Percentiles rank a stretch among this genome's conserved stretches.
phyloP scores from a whole-genome alignment of 495 filamentous ascomycete genomes.

The Penicillium lividum region DNA sequence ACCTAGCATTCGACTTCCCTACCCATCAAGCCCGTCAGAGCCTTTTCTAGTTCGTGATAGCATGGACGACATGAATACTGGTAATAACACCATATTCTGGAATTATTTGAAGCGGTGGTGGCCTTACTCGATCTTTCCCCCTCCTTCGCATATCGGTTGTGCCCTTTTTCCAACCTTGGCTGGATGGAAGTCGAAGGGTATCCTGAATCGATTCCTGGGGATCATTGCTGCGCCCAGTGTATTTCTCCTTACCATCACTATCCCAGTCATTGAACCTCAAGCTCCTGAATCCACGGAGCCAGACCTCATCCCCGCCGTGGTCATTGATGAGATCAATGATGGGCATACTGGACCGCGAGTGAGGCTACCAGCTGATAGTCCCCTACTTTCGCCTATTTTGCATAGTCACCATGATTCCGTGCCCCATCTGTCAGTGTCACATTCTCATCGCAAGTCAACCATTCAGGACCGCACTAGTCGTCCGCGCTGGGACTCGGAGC shows the following conservation, averaged over 20 bases:
- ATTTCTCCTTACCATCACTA: constrained; percentile 83
- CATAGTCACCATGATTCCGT: constrained; percentile 10
- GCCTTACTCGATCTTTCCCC: constrained; percentile 70
- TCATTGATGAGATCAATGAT: constrained; percentile 34
- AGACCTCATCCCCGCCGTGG: constrained; percentile 41
- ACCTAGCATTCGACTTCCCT: constrained; percentile 54
- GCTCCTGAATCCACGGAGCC: constrained; percentile 46
- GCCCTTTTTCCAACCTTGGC: constrained; percentile 89
- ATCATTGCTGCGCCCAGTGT: constrained; percentile 83
- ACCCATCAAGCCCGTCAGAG: constrained; percentile 52
- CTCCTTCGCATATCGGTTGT: constrained; percentile 65
- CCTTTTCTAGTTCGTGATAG: constrained; percentile 35
- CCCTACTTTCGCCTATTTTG: constrained; percentile 28
- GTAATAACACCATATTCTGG: constrained; percentile 11
- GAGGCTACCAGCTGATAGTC: constrained; percentile 48
- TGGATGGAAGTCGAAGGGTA: constrained; percentile 71
- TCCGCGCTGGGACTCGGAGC: constrained; percentile 44
- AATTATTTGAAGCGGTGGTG: constrained; percentile 58
- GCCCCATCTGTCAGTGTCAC: constrained; percentile 12
- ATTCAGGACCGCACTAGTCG: constrained; percentile 19
- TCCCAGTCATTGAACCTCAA: constrained; percentile 83
- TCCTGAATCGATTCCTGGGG: constrained; percentile 76
- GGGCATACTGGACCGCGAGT: constrained; percentile 31
- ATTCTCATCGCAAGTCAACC: constrained; percentile 20
- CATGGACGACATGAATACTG: constrained; percentile 21